A percentile compares a stretch with the other conserved stretches of the same genome.
Conservation (phyloP, 768 basidiomycete species). For the Naganishia friedmannii region DNA sequence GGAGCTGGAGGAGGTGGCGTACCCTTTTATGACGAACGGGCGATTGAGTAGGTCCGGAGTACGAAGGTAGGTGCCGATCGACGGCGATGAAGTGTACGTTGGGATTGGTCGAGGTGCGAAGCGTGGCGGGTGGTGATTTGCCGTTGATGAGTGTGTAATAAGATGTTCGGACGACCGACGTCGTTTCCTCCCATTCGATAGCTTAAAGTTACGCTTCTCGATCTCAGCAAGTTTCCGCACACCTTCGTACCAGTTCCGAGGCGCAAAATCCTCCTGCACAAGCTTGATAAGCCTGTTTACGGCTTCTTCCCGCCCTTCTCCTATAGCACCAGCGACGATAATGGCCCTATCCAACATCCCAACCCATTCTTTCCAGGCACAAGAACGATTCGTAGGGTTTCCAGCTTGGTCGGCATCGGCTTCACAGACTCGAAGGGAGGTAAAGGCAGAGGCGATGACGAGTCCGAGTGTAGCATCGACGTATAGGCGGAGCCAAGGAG, state of each 20-base stretch:
- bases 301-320: conserved; percentile 61
- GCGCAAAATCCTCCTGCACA: conserved; percentile 57
- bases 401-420: conserved; percentile 29
- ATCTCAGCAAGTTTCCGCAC: conserved; percentile 14
- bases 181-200: background rate
- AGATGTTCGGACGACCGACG: background rate
- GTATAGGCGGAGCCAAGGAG: conserved; percentile 67
- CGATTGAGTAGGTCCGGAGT: conserved; percentile 47
- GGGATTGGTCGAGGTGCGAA: conserved; percentile 53
- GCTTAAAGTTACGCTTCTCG: background rate
- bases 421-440: conserved; percentile 22
- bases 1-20: conserved; percentile 51
- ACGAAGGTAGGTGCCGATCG: conserved; percentile 60
- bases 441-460: conserved; percentile 33
- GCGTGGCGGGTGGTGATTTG: conserved; percentile 4
- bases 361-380: conserved; percentile 56
- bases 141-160: background rate
- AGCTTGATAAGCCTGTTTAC: conserved; percentile 63
- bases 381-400: conserved; percentile 37
- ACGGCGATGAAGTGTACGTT: conserved; percentile 58
- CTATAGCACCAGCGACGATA: conserved; percentile 76
- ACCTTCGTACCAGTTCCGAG: background rate
- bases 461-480: conserved; percentile 69
- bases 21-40: conserved; percentile 74
- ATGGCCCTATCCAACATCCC: conserved; percentile 71